Base-by-base conservation (phyloP, 73 alveolate genomes). In the Urostyla sp. region DNA sequence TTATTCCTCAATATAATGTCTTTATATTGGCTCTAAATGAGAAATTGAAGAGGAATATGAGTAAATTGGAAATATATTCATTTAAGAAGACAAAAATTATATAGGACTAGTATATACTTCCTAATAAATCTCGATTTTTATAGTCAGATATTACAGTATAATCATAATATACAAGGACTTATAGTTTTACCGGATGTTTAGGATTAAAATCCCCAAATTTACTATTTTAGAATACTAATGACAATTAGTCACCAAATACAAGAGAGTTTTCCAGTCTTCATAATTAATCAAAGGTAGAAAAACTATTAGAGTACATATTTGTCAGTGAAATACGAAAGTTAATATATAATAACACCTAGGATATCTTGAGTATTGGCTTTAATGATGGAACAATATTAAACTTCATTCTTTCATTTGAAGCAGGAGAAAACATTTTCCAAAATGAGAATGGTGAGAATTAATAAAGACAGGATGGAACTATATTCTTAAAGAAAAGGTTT, bases 111-210 rank as follows among this genome's bases (percentile, higher is more conserved):
- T 63, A 40, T 23, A 60, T 63, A 7, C 37, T 63, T 40, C 37
- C 37, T 20, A 60, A 32, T 38, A 20, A 52, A 10, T 35, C 5
- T 40, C n/a, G 51, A 27, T 63, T 63, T 37, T 5, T 20, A 8
- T 23, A 43, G 21, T 60, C 79, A 3, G 79, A 43, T 24, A 60
- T 60, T 2, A 57, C 79, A 5, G 11, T 63, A n/a, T n/a, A n/a
- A n/a, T n/a, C n/a, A n/a, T n/a, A n/a, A n/a, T n/a, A n/a, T 1
- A 13, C 44, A 10, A 63, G 79, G 44, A 45, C 79, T 38, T 63
- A 43, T 63, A 63, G 79, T 63, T 63, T 63, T 38, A 21, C 79
- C 4, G 79, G 79, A 5, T 63, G 79, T 48, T 40, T 63, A 43
- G 79, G 79, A 27, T 20, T 7, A 40, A 63, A 43, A 36, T 36